phyloP scores from a whole-genome alignment of 1,139 yeast species.

The Yamadazyma taylorii region DNA sequence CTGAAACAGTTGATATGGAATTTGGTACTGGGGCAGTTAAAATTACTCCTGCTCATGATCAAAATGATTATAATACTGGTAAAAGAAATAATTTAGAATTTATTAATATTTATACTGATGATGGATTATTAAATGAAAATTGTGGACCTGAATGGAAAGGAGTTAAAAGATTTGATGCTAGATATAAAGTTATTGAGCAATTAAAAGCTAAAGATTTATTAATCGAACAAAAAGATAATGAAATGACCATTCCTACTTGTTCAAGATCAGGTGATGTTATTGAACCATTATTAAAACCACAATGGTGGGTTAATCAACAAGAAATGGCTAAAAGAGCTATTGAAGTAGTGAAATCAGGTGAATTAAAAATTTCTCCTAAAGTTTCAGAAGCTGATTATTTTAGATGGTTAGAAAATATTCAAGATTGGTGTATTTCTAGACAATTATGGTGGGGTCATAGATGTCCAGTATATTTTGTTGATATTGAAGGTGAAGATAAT shows the following conservation, averaged over 20 bases:
- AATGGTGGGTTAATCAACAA: conserved; percentile 97
- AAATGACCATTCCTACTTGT: conserved; percentile 92
- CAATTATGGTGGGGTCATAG: conserved; percentile 99
- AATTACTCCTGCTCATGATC: conserved; percentile 98
- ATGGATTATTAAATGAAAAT: conserved; percentile 85
- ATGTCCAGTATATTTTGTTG: conserved; percentile 92
- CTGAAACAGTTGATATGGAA: conserved; percentile 97
- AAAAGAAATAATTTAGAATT: conserved; percentile 88
- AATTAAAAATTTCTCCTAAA: conserved; percentile 80
- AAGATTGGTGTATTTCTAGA: conserved; percentile 99
- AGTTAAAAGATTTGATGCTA: conserved; percentile 91
- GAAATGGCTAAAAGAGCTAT: conserved; percentile 90
- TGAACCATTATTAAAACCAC: conserved; percentile 96
- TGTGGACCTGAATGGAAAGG: conserved; percentile 91
- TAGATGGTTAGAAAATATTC: conserved; percentile 95
- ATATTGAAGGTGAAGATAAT: conserved; percentile 68
- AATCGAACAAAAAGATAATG: conserved; percentile 86
- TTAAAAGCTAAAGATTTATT: conserved; percentile 73
- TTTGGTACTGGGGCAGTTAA: conserved; percentile 99
- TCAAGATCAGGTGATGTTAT: conserved; percentile 96
- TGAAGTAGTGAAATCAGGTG: conserved; percentile 80
- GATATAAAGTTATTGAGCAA: conserved; percentile 78
- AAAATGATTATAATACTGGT: conserved; percentile 95
- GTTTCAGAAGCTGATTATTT: conserved; percentile 89
- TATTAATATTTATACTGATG: conserved; percentile 87